A percentile compares a stretch with the other conserved stretches of the same genome.
These are phyloP conservation scores for Piromyces sp. DNA, from an alignment of 192 early-diverging fungal genomes.

Conservation along the genomic window DNA sequence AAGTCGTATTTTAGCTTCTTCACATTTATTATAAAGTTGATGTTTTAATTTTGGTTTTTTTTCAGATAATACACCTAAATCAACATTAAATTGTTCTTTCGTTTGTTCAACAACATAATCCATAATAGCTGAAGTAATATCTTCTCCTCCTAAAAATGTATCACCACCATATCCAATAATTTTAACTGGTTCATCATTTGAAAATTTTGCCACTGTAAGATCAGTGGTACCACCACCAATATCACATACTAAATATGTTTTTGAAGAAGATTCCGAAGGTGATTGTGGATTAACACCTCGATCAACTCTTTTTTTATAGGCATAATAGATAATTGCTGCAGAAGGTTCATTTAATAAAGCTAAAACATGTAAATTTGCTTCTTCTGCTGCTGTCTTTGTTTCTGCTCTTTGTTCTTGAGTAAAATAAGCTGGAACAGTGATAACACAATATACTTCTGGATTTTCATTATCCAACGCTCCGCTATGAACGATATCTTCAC, in stretches of 20 bases:
- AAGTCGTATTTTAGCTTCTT: background rate
- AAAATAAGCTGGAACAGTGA: background rate
- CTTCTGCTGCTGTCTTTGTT: background rate
- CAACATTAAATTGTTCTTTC: background rate
- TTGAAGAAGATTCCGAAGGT: background rate
- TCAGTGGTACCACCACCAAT: background rate
- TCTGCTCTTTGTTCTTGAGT: background rate
- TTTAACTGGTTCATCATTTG: background rate
- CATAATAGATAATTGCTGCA: background rate
- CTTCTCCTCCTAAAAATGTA: background rate
- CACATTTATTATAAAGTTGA: background rate
- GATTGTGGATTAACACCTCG: background rate
- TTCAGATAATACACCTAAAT: background rate
- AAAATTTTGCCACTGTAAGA: background rate
- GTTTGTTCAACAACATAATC: background rate
- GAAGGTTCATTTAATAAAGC: background rate
- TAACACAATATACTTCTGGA: background rate
- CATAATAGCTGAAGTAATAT: background rate
- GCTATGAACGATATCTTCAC: background rate
- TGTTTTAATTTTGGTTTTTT: background rate
- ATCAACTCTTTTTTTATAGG: background rate
- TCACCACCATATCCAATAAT: background rate
- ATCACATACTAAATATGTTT: background rate
- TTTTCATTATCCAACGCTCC: background rate
- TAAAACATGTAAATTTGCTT: background rate